These are phyloP conservation scores for Myrica gale DNA, from an alignment of 306 rosid genomes.

Conservation along the genomic window DNA sequence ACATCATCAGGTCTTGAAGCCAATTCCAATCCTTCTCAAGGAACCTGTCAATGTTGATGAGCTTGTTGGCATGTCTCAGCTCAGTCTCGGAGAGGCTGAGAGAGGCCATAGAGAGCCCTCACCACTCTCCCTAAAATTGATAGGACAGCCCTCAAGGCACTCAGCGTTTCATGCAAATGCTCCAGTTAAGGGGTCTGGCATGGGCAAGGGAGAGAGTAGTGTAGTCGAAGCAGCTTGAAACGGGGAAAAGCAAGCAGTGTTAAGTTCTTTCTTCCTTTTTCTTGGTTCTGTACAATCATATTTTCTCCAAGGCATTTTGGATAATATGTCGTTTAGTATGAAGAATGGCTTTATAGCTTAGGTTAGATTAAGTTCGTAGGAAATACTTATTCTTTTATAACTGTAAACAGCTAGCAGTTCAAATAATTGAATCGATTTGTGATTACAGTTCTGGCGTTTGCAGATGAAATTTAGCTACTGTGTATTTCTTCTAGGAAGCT, in stretches of 20 bases:
- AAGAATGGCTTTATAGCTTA: slow-evolving; percentile 52
- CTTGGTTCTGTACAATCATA: slow-evolving; percentile 43
- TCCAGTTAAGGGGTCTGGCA: slow-evolving; percentile 54
- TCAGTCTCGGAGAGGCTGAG: slow-evolving; percentile 57
- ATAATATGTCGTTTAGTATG: slow-evolving; percentile 28
- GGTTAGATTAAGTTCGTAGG: slow-evolving; percentile 63
- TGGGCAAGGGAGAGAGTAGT: slow-evolving; percentile 58
- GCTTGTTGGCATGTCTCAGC: slow-evolving; percentile 91
- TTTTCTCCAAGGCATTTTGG: slow-evolving; percentile 20
- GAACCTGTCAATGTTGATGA: slow-evolving; percentile 83
- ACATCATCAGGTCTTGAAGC: slow-evolving; percentile 69
- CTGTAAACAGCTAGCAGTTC: slow-evolving; percentile 61
- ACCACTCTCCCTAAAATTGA: slow-evolving; percentile 62
- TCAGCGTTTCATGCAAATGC: slow-evolving; percentile 92
- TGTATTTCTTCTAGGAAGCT: not conserved
- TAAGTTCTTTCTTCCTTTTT: slow-evolving; percentile 25
- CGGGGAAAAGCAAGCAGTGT: slow-evolving; percentile 33
- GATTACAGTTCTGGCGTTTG: slow-evolving; percentile 30
- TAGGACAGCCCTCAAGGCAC: slow-evolving; percentile 83
- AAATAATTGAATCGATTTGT: slow-evolving; percentile 40
- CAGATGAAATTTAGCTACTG: not conserved
- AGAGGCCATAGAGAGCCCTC: slow-evolving; percentile 56
- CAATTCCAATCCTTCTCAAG: slow-evolving; percentile 66
- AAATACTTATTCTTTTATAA: slow-evolving; percentile 71
- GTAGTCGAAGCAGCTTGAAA: slow-evolving; percentile 67